These are phyloP conservation scores for Spongospora subterranea DNA, from an alignment of 208 protist genomes.

Conservation along the genomic window DNA sequence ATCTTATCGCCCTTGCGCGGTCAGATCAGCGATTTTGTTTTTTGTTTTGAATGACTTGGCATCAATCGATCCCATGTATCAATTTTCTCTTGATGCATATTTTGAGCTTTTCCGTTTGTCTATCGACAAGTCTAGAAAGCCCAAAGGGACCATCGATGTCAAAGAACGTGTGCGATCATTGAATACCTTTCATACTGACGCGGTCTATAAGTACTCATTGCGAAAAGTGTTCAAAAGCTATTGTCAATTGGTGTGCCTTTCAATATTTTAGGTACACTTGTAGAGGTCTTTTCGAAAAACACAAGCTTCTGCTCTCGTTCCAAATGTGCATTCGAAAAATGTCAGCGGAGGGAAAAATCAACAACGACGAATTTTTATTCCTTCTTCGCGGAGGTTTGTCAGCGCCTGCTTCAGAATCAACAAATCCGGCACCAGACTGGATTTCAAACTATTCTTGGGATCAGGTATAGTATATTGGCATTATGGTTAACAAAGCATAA, in stretches of 20 bases:
- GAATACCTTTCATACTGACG: constrained; percentile 94
- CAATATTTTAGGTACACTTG: constrained; percentile 81
- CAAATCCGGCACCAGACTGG: constrained; percentile 93
- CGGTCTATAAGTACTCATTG: constrained; percentile 87
- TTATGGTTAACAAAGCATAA: background rate
- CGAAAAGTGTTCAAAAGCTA: background rate
- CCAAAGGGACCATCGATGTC: constrained; percentile 77
- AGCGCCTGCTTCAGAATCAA: constrained; percentile 84
- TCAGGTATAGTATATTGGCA: background rate
- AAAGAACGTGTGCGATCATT: constrained; percentile 90
- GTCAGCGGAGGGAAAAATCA: constrained; percentile 79
- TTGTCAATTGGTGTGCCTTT: too few species aligned
- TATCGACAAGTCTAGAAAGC: constrained; percentile 89
- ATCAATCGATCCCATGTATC: constrained; percentile 97
- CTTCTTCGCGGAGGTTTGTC: constrained; percentile 93
- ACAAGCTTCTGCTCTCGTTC: constrained; percentile 98
- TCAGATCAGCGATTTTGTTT: constrained; percentile 93
- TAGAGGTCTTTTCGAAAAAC: constrained; percentile 95
- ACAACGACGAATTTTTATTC: constrained; percentile 96
- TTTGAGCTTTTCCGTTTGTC: constrained; percentile 92
- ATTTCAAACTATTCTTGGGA: constrained; percentile 69
- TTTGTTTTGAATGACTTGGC: constrained; percentile 95
- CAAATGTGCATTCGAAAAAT: constrained; percentile 96
- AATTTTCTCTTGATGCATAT: constrained; percentile 97
- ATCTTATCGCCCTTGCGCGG: constrained; percentile 91